Conservation (phyloP, 345 rosid species). For the Eucalyptus guilfoylei region DNA sequence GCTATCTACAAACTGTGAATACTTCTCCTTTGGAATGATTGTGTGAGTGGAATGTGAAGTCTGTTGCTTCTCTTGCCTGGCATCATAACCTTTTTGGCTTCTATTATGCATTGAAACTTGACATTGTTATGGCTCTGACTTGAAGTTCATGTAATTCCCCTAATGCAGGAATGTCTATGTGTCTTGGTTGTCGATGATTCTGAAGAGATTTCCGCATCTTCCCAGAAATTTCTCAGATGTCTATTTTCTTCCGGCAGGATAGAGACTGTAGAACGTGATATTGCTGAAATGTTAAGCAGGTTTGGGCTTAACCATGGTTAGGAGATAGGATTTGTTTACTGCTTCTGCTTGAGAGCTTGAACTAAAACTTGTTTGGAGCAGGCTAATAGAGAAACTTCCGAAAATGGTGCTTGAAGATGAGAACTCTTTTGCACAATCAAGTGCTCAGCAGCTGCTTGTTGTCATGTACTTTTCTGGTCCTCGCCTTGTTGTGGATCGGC, state of each 20-base stretch:
- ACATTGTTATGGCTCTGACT: neutral
- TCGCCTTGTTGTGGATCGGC: conserved; percentile 47
- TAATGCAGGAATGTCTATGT: conserved; percentile 77
- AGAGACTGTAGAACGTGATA: conserved; percentile 31
- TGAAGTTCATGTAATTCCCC: neutral
- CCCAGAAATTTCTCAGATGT: conserved; percentile 51
- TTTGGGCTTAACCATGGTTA: conserved; percentile 11
- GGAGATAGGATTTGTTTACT: neutral
- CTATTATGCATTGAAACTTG: neutral
- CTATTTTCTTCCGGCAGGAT: conserved; percentile 28
- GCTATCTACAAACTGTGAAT: neutral
- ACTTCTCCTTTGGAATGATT: neutral
- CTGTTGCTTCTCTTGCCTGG: neutral
- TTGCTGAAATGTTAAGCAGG: conserved; percentile 62
- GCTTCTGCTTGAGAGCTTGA: neutral
- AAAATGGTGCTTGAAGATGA: conserved; percentile 65
- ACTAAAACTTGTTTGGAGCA: conserved; percentile 3
- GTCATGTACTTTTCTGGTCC: conserved; percentile 83
- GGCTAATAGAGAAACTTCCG: conserved; percentile 87
- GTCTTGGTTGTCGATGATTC: conserved; percentile 73
- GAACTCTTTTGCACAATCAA: conserved; percentile 57
- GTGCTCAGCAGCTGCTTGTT: conserved; percentile 70
- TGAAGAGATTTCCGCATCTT: conserved; percentile 52
- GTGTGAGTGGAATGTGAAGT: neutral
- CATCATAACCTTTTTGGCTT: neutral